Conservation (phyloP, 768 basidiomycete species). For the Xerocomellus amylosporus region DNA sequence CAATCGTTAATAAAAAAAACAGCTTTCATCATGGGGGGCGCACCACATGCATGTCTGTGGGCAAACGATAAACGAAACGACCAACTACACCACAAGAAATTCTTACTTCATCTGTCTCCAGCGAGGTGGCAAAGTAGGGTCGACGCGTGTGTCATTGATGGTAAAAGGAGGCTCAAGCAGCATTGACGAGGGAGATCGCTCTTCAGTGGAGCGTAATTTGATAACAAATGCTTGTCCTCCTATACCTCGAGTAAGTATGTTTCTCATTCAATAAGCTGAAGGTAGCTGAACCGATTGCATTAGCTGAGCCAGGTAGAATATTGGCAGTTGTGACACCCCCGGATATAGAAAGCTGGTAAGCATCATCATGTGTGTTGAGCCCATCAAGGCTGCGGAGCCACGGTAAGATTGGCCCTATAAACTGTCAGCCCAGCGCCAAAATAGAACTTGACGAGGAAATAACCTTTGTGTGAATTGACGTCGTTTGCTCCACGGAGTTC, state of each 20-base stretch:
- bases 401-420: constrained; percentile 56
- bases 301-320: constrained; percentile 72
- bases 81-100: neutral
- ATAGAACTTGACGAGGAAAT: neutral
- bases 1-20: neutral
- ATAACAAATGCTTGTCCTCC: constrained; percentile 88
- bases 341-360: constrained; percentile 69
- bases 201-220: constrained; percentile 75
- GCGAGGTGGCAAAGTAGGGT: constrained; percentile 43
- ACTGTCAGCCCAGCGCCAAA: neutral
- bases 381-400: constrained; percentile 83
- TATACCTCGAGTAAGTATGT: constrained; percentile 26
- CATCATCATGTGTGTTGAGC: constrained; percentile 81
- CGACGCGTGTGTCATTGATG: constrained; percentile 46
- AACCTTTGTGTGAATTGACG: constrained; percentile 58
- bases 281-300: constrained; percentile 60
- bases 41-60: constrained; percentile 60
- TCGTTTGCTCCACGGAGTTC: constrained; percentile 49
- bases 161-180: constrained; percentile 77
- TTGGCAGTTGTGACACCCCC: constrained; percentile 88
- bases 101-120: constrained; percentile 84
- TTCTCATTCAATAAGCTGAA: constrained; percentile 17
- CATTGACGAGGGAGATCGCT: constrained; percentile 78
- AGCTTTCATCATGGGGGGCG: neutral
- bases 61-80: constrained; percentile 3